These are phyloP conservation scores for Maudiozyma saulgeensis DNA, from an alignment of 805 yeast genomes.

Conservation along the genomic window DNA sequence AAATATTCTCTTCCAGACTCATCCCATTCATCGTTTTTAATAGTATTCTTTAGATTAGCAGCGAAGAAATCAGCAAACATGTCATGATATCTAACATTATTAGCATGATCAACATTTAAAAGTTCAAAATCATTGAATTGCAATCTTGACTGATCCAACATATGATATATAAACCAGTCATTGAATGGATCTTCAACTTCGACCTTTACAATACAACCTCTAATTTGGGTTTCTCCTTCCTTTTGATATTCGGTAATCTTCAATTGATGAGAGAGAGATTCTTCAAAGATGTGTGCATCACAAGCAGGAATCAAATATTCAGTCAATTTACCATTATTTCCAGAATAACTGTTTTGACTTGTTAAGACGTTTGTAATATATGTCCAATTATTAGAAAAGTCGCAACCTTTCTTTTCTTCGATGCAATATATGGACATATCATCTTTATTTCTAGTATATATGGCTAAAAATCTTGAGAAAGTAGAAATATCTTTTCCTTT, in stretches of 20 bases:
- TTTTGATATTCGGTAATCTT: conserved; percentile 28
- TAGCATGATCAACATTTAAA: background rate
- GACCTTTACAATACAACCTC: conserved; percentile 32
- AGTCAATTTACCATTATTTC: conserved; percentile 7
- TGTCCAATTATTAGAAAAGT: conserved; percentile 25
- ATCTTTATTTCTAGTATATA: conserved; percentile 28
- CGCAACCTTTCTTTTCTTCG: conserved; percentile 28
- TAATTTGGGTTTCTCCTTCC: conserved; percentile 26
- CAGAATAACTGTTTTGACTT: conserved; percentile 6
- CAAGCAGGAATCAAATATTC: conserved; percentile 14
- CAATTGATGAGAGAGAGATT: conserved; percentile 14
- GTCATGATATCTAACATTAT: conserved; percentile 17
- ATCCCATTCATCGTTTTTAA: conserved; percentile 41
- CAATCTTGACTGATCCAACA: conserved; percentile 30
- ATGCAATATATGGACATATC: conserved; percentile 15
- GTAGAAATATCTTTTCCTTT: conserved; percentile 25
- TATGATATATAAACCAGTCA: conserved; percentile 32
- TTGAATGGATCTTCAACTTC: conserved; percentile 26
- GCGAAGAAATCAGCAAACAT: conserved; percentile 37
- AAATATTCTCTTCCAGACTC: conserved; percentile 37
- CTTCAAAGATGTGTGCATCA: conserved; percentile 14
- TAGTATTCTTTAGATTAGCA: conserved; percentile 38
- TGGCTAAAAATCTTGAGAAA: conserved; percentile 31
- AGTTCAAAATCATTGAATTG: conserved; percentile 14
- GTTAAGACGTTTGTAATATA: conserved; percentile 8